These are phyloP conservation scores for Linderniella brevidens DNA, from an alignment of 257 asterid species.

Conservation along the genomic window DNA sequence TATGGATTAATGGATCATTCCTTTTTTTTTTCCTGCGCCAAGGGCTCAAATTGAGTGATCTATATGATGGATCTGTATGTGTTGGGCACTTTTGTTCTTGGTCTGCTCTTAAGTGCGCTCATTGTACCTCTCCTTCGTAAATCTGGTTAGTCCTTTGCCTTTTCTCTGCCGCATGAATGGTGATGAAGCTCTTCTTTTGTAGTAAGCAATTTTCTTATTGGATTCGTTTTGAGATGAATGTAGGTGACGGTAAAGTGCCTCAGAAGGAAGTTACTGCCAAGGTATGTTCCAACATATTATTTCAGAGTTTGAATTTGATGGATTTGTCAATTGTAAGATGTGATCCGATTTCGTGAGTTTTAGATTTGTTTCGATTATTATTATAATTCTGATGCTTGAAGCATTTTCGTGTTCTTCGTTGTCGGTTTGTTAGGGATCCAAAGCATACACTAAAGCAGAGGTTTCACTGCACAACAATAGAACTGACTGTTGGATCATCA, in stretches of 20 bases:
- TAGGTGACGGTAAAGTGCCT: constrained; percentile 32
- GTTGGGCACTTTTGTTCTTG: constrained; percentile 26
- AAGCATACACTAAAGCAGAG: constrained; percentile 48
- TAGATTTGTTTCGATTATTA: too few species aligned
- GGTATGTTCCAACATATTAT: constrained; percentile 19
- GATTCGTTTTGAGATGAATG: constrained; percentile 16
- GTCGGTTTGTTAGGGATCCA: constrained; percentile 23
- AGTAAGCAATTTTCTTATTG: neutral
- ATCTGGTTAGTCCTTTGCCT: constrained; percentile 32
- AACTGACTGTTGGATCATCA: constrained; percentile 94
- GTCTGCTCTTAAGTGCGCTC: constrained; percentile 29
- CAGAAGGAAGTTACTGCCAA: constrained; percentile 19
- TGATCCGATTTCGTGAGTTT: too few species aligned
- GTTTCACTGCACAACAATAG: constrained; percentile 67
- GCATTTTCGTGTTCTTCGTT: constrained; percentile 1
- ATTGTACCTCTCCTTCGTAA: constrained; percentile 37
- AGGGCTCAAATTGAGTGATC: too few species aligned
- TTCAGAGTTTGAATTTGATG: neutral
- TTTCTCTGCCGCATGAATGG: neutral
- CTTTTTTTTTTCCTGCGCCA: too few species aligned
- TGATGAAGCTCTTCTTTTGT: neutral
- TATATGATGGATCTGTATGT: constrained; percentile 34
- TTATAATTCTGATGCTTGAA: neutral
- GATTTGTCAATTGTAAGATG: neutral
- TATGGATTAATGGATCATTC: too few species aligned